Evolutionary conservation across 768 basidiomycete genomes (phyloP).

Genomic region (Rhizopogon sp.): DNA sequence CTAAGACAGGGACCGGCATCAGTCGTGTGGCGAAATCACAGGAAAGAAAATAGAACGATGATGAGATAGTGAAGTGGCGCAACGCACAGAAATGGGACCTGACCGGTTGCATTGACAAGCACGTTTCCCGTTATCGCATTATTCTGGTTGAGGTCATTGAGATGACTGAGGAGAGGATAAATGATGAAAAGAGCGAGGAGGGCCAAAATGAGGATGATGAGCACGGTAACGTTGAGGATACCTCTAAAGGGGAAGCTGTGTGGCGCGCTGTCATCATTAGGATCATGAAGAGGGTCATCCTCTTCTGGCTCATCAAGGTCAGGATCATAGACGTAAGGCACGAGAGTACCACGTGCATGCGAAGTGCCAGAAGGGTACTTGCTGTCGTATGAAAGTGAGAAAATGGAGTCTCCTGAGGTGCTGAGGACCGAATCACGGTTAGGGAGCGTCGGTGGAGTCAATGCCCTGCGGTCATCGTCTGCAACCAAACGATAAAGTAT

Average conservation of each 20-base stretch:
- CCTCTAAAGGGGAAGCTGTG: conserved; percentile 39
- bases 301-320: conserved; percentile 56
- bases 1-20: conserved; percentile 1
- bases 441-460: conserved; percentile 28
- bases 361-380: conserved; percentile 54
- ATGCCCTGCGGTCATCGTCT: conserved; percentile 27
- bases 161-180: conserved; percentile 69
- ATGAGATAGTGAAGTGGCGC: neutral
- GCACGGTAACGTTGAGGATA: conserved; percentile 63
- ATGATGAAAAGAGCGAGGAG: conserved; percentile 75
- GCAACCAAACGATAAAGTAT: conserved; percentile 55
- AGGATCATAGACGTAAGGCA: conserved; percentile 73
- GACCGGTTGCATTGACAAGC: conserved; percentile 62
- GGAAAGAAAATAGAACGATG: neutral
- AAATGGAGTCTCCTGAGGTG: conserved; percentile 45
- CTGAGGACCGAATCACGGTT: conserved; percentile 44
- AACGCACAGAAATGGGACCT: conserved; percentile 50
- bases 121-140: conserved; percentile 57
- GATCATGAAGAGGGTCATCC: conserved; percentile 76
- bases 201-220: conserved; percentile 54
- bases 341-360: conserved; percentile 32
- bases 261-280: conserved; percentile 28
- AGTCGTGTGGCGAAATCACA: conserved; percentile 5
- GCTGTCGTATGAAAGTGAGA: conserved; percentile 47
- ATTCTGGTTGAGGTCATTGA: conserved; percentile 32